A percentile compares a stretch with the other conserved stretches of the same genome.
phyloP scores from a whole-genome alignment of 2,329 filamentous ascomycete species.

The Aspergillus neoniger region DNA sequence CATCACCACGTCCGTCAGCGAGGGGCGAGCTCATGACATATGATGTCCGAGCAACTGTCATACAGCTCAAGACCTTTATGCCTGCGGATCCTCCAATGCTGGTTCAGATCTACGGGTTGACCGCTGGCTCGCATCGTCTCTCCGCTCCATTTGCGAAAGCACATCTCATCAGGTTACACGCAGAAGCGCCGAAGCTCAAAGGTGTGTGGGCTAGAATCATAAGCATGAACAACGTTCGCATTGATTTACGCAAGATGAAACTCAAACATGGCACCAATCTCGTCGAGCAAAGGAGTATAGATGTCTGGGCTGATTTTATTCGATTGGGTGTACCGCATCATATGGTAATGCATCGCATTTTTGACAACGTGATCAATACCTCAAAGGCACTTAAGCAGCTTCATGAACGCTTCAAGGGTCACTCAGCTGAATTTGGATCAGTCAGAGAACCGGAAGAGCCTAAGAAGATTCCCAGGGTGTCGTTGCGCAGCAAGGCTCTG shows the following conservation, averaged over 20 bases:
- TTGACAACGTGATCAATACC: constrained; percentile 90
- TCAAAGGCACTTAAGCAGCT: constrained; percentile 85
- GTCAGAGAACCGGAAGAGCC: constrained; percentile 83
- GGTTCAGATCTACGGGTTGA: constrained; percentile 81
- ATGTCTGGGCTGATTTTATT: constrained; percentile 81
- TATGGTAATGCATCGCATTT: constrained; percentile 81
- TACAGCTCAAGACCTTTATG: constrained; percentile 88
- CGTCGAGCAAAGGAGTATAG: constrained; percentile 77
- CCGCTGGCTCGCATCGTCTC: constrained; percentile 84
- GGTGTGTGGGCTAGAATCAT: constrained; percentile 83
- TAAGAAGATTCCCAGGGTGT: constrained; percentile 83
- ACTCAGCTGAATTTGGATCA: constrained; percentile 83
- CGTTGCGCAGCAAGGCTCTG: constrained; percentile 76
- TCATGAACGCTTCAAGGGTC: constrained; percentile 88
- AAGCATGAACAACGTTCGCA: constrained; percentile 75
- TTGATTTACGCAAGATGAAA: constrained; percentile 77
- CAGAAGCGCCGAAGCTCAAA: constrained; percentile 79
- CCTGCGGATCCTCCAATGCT: constrained; percentile 88
- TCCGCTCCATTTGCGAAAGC: constrained; percentile 77
- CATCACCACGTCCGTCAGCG: constrained; percentile 30
- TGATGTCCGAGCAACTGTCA: constrained; percentile 76
- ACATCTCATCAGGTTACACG: constrained; percentile 80
- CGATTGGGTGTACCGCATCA: constrained; percentile 88
- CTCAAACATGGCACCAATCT: constrained; percentile 65
- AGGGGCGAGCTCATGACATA: constrained; percentile 71